Conservation (phyloP, 106 monocot genomes). For the Dendrobium catenatum region DNA sequence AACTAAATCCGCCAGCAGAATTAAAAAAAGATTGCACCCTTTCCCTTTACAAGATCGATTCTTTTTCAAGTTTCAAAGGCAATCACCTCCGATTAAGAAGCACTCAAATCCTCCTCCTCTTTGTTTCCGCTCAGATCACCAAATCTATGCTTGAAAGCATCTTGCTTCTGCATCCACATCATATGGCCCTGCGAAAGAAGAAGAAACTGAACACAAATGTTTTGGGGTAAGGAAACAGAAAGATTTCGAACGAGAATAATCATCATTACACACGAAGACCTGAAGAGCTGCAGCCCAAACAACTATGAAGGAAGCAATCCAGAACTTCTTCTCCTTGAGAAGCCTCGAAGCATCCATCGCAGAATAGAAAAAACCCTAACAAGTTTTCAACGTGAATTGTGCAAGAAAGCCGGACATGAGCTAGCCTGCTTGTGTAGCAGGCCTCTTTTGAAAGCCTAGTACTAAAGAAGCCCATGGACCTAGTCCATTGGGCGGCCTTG, state of each 20-base stretch:
- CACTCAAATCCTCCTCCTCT: neutral
- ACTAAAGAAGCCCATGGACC: no score
- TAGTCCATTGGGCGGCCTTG: no score
- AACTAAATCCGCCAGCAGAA: no score
- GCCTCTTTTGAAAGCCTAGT: no score
- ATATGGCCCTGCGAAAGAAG: constrained; percentile 44
- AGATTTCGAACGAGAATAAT: neutral
- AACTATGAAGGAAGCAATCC: constrained; percentile 60
- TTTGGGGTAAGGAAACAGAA: neutral
- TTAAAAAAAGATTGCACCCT: no score
- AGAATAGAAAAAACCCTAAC: neutral
- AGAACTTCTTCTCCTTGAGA: constrained; percentile 58
- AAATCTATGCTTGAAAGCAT: constrained; percentile 55
- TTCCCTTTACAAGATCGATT: neutral
- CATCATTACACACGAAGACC: constrained; percentile 15
- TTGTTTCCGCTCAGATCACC: constrained; percentile 12
- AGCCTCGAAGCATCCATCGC: constrained; percentile 42
- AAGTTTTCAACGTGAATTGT: neutral
- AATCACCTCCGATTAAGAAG: neutral
- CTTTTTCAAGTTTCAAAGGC: neutral
- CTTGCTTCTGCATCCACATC: constrained; percentile 77
- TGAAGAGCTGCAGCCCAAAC: constrained; percentile 68
- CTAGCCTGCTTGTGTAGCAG: no score
- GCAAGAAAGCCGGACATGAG: no score
- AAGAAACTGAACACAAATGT: neutral